Conservation (phyloP, 2,329 filamentous ascomycete genomes). For the Sporothrix pallida region DNA sequence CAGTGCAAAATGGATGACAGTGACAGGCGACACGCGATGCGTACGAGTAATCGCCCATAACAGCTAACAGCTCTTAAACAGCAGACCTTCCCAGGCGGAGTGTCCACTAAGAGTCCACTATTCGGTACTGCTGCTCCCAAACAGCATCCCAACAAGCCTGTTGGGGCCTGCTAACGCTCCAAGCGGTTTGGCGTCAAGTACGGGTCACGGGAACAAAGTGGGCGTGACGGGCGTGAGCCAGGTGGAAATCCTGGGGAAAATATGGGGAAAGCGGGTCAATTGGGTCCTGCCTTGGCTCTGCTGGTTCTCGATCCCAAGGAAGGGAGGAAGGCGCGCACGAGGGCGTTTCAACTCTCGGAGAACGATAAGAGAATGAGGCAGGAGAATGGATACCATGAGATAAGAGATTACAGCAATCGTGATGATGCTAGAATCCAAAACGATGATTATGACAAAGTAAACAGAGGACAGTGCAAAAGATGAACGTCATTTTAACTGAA, state of each 20-base stretch:
- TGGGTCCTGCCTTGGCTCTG: not conserved
- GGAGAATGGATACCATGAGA: not conserved
- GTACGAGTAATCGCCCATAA: constrained; percentile 15
- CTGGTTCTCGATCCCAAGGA: constrained; percentile 5
- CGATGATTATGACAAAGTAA: not conserved
- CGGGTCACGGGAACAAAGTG: constrained; percentile 36
- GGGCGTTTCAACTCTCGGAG: not conserved
- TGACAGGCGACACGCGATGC: too few relatives aligned
- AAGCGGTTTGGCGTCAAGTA: constrained; percentile 32
- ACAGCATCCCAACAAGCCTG: not conserved
- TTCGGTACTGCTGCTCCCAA: not conserved
- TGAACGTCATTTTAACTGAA: too few relatives aligned
- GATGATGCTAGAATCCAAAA: not conserved
- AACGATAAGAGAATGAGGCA: constrained; percentile 10
- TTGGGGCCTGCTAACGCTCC: constrained; percentile 21
- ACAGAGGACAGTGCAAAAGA: too few relatives aligned
- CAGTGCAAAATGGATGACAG: not conserved
- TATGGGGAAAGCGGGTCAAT: constrained; percentile 36
- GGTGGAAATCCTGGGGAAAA: constrained; percentile 38
- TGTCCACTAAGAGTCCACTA: not conserved
- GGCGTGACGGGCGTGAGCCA: constrained; percentile 19
- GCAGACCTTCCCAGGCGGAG: not conserved
- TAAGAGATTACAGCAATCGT: not conserved
- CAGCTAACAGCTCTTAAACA: not conserved
- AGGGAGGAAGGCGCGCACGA: not conserved